Percentiles rank a stretch among this genome's conserved stretches.
Conservation (phyloP, 2,329 filamentous ascomycete genomes). For the Bipolaris zeicola region DNA sequence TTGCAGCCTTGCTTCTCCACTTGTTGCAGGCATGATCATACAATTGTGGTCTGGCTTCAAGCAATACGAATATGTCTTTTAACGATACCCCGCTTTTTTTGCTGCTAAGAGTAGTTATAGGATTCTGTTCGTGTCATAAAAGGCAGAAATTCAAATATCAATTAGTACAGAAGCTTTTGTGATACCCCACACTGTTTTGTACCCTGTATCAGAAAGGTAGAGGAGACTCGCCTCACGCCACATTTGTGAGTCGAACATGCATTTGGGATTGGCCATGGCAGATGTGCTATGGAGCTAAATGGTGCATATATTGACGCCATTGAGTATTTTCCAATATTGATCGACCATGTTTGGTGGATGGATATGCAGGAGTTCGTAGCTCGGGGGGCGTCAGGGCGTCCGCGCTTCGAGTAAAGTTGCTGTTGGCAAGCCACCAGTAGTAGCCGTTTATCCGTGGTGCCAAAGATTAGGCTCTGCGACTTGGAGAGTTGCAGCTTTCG, state of each 20-base stretch:
- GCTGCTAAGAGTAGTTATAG: neutral
- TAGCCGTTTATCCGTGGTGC: conserved; percentile 25
- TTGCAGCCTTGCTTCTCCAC: no score
- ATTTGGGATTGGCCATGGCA: conserved; percentile 28
- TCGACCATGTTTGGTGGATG: conserved; percentile 30
- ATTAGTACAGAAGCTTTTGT: conserved; percentile 5
- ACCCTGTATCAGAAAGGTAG: neutral
- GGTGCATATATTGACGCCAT: neutral
- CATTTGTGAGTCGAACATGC: conserved; percentile 19
- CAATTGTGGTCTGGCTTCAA: neutral
- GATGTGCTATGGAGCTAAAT: conserved; percentile 30
- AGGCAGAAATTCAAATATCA: neutral
- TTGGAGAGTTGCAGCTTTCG: conserved; percentile 26
- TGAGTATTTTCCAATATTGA: conserved; percentile 10
- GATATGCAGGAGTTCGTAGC: conserved; percentile 27
- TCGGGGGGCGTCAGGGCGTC: conserved; percentile 26
- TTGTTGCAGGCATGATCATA: neutral
- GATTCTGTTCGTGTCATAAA: conserved; percentile 1
- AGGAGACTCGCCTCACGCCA: conserved; percentile 14
- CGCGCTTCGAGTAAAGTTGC: conserved; percentile 24
- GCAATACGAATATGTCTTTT: neutral
- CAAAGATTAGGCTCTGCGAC: conserved; percentile 35
- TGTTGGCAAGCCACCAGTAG: conserved; percentile 13
- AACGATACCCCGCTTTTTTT: neutral
- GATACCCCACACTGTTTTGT: neutral